Evolutionary conservation across 345 rosid genomes (phyloP).

Genomic region (Lagerstroemia speciosa): DNA sequence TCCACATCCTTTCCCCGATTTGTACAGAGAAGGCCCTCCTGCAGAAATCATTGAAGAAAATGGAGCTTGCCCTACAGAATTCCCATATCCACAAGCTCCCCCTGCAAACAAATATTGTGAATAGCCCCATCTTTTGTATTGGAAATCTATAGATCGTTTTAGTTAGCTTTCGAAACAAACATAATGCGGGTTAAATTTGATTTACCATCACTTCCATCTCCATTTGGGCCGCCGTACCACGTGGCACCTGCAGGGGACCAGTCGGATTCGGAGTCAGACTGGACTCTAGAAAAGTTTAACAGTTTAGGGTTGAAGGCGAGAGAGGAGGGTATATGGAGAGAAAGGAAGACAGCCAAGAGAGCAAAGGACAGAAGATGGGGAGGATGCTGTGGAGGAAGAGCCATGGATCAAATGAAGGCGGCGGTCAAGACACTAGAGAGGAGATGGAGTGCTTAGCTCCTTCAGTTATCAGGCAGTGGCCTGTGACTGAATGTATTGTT

Average conservation of each 20-base stretch:
- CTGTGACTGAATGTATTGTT: background rate
- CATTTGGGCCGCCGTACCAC: slow-evolving; percentile 51
- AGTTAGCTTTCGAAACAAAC: background rate
- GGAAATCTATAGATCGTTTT: background rate
- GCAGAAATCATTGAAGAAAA: slow-evolving; percentile 40
- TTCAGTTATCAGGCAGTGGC: background rate
- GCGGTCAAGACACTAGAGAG: background rate
- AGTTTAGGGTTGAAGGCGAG: slow-evolving; percentile 6
- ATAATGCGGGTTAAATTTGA: too few species aligned
- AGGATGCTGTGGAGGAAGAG: background rate
- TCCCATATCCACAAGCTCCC: slow-evolving; percentile 60
- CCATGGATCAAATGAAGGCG: background rate
- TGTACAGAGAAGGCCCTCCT: slow-evolving; percentile 43
- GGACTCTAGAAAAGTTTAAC: slow-evolving; percentile 3
- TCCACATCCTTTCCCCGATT: slow-evolving; percentile 60
- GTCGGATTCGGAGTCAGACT: slow-evolving; percentile 2
- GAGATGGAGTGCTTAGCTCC: background rate
- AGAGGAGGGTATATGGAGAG: background rate
- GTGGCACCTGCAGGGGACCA: slow-evolving; percentile 46
- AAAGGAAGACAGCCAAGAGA: background rate
- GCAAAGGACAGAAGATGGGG: background rate
- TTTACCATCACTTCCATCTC: slow-evolving; percentile 48
- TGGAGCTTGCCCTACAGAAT: slow-evolving; percentile 30
- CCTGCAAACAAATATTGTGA: slow-evolving; percentile 25
- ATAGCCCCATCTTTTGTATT: background rate